These are phyloP conservation scores for Endoconidiophora laricicola DNA, from an alignment of 2,329 filamentous ascomycete species.

Conservation along the genomic window DNA sequence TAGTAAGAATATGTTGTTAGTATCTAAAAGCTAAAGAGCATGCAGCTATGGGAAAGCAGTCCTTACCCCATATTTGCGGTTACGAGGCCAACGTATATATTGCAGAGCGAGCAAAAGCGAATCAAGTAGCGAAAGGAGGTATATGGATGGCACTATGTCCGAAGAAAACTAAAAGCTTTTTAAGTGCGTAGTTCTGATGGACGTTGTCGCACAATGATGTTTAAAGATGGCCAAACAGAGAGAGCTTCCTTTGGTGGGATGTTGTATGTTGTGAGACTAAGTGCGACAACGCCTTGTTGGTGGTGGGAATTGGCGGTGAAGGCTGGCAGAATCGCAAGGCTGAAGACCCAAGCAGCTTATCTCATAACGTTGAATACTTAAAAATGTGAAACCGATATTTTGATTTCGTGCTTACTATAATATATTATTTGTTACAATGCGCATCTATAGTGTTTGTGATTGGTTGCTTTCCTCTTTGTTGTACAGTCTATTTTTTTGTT, in stretches of 20 bases:
- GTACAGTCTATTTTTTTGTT: too few relatives aligned
- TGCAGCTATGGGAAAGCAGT: background rate
- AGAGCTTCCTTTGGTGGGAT: constrained; percentile 1
- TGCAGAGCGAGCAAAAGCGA: constrained; percentile 8
- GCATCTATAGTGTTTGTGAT: too few relatives aligned
- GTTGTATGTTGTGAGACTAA: constrained; percentile 10
- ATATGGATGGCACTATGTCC: constrained; percentile 11
- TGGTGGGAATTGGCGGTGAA: background rate
- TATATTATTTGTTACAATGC: too few relatives aligned
- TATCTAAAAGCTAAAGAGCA: background rate
- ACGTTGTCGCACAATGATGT: background rate
- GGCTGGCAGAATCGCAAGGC: constrained; percentile 6
- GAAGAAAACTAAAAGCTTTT: constrained; percentile 12
- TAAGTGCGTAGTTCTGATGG: background rate
- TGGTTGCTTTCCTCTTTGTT: too few relatives aligned
- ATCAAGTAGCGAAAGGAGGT: constrained; percentile 8
- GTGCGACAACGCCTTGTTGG: background rate
- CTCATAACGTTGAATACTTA: too few relatives aligned
- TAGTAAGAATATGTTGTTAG: constrained; percentile 4
- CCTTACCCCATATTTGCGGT: constrained; percentile 1
- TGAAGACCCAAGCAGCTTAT: background rate
- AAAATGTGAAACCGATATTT: too few relatives aligned
- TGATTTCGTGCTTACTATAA: too few relatives aligned
- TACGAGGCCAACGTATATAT: background rate
- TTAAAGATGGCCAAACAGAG: constrained; percentile 1